Conservation (phyloP, 1,284 basidiomycete genomes). For the Pascua sp. region DNA sequence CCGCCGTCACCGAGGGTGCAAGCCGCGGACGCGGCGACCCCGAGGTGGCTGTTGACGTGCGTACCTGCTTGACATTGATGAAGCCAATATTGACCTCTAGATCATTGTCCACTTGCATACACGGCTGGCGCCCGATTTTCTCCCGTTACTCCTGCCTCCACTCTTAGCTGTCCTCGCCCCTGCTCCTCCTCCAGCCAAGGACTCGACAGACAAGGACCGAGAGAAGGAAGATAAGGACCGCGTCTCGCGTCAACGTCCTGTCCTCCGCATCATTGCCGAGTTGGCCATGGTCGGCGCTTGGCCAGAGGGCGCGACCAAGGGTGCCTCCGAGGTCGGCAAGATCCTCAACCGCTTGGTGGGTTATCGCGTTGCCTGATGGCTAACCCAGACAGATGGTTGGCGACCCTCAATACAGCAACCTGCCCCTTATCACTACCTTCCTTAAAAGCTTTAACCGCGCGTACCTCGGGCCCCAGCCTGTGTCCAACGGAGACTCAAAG, state of each 20-base stretch:
- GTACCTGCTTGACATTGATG: constrained; percentile 23
- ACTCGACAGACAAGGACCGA: constrained; percentile 58
- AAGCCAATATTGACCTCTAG: constrained; percentile 50
- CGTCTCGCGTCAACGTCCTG: constrained; percentile 73
- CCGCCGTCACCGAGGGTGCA: constrained; percentile 81
- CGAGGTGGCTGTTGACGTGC: constrained; percentile 85
- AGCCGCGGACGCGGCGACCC: constrained; percentile 77
- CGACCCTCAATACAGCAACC: constrained; percentile 77
- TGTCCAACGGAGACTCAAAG: constrained; percentile 3
- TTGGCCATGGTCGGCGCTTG: constrained; percentile 72
- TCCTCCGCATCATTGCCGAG: constrained; percentile 83
- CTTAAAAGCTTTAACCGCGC: constrained; percentile 78
- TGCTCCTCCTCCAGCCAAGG: constrained; percentile 39
- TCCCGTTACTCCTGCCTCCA: constrained; percentile 64
- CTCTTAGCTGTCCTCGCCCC: constrained; percentile 66
- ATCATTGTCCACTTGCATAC: constrained; percentile 84
- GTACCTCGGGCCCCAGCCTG: constrained; percentile 65
- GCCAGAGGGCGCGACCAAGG: constrained; percentile 58
- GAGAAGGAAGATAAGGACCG: constrained; percentile 89
- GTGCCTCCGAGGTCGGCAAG: constrained; percentile 70
- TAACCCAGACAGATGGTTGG: constrained; percentile 64
- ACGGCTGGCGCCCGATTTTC: constrained; percentile 75
- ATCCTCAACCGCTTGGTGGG: constrained; percentile 66
- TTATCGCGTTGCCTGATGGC: constrained; percentile 12
- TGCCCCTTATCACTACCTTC: constrained; percentile 77